Conservation (phyloP, 495 filamentous ascomycete species). For the Schizothecium vesticola region DNA sequence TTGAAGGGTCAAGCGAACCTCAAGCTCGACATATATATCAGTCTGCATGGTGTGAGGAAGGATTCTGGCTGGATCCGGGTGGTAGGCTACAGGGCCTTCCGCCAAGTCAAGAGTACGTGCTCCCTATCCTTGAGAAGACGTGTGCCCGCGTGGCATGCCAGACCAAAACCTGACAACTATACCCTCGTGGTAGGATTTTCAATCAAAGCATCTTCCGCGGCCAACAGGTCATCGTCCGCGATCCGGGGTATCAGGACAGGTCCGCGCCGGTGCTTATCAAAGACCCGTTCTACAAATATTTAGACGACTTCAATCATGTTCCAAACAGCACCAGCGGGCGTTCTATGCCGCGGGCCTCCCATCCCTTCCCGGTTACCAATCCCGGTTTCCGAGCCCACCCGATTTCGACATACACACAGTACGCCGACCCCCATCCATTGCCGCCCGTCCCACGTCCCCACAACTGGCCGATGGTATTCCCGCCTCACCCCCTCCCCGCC, state of each 20-base stretch:
- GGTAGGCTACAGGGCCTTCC: slow-evolving; percentile 3
- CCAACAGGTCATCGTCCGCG: neutral
- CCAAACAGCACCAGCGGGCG: neutral
- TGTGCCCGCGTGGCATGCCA: too few species aligned
- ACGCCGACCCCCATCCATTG: neutral
- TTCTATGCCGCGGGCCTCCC: neutral
- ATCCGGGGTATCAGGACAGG: neutral
- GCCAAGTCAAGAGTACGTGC: slow-evolving; percentile 5
- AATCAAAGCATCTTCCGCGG: neutral
- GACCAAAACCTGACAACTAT: neutral
- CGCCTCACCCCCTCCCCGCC: too few species aligned
- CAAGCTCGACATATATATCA: slow-evolving; percentile 9
- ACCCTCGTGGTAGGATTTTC: neutral
- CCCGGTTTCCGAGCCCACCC: neutral
- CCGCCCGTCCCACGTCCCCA: neutral
- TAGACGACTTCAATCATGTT: neutral
- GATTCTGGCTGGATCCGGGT: slow-evolving; percentile 15
- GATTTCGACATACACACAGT: neutral
- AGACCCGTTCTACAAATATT: neutral
- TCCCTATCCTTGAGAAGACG: neutral
- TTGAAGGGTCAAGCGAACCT: slow-evolving; percentile 1
- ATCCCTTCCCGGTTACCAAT: neutral
- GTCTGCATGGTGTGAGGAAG: neutral
- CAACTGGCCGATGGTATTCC: neutral
- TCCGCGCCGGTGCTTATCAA: neutral